phyloP scores from a whole-genome alignment of 139 green algal genomes.

The Micromonas pusilla region DNA sequence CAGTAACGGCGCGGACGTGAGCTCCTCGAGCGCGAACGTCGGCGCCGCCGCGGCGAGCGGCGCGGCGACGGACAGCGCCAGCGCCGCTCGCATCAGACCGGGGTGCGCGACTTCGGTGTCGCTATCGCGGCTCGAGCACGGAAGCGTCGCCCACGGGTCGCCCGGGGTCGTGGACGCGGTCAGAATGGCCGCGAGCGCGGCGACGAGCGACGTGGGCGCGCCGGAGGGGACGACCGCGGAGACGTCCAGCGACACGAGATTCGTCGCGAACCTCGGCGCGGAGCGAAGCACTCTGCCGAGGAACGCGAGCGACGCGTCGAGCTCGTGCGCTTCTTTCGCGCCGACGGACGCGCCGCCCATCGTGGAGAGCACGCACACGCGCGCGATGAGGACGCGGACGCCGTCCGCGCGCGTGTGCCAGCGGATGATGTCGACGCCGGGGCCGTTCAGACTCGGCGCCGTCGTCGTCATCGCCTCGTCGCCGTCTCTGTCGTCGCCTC shows the following conservation, averaged over 20 bases:
- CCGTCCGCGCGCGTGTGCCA: slow-evolving; percentile 13
- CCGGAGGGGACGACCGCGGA: not conserved
- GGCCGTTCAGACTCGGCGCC: too few relatives aligned
- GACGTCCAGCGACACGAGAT: slow-evolving; percentile 3
- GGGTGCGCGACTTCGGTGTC: not conserved
- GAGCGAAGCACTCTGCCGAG: not conserved
- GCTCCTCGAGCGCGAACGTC: not conserved
- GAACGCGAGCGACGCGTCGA: not conserved
- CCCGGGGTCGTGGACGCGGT: not conserved
- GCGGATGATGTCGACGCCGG: not conserved
- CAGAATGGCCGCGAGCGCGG: not conserved
- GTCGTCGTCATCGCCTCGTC: not conserved
- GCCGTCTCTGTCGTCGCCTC: not conserved
- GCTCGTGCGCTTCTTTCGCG: not conserved
- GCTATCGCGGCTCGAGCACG: not conserved
- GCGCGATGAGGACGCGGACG: not conserved
- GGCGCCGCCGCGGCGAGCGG: not conserved
- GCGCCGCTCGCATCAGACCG: not conserved
- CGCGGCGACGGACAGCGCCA: not conserved
- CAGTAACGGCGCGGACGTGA: not conserved
- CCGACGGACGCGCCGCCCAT: not conserved
- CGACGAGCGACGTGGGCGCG: not conserved
- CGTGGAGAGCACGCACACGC: not conserved
- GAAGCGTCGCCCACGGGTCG: not conserved
- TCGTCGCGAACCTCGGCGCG: slow-evolving; percentile 2